phyloP scores from a whole-genome alignment of 2,329 filamentous ascomycete genomes.

The Pseudogymnoascus sp. region DNA sequence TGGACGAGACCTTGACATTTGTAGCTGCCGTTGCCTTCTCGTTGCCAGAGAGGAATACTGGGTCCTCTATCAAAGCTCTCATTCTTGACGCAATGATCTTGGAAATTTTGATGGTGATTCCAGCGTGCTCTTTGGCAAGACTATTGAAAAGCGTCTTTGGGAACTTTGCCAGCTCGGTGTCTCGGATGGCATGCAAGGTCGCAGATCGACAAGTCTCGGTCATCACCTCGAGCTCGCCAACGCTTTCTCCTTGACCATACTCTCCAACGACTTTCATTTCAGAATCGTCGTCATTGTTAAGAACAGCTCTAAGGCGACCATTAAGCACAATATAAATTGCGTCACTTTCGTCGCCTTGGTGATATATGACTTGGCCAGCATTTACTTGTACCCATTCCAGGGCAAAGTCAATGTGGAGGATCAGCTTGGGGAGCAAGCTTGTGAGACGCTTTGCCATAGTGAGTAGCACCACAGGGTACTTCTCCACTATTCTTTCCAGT shows the following conservation, averaged over 20 bases:
- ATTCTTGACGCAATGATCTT: constrained; percentile 97
- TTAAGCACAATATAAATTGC: constrained; percentile 98
- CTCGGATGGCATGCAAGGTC: constrained; percentile 89
- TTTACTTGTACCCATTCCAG: constrained; percentile 97
- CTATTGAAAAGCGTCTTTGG: constrained; percentile 96
- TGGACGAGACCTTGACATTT: constrained; percentile 69
- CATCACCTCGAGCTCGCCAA: constrained; percentile 93
- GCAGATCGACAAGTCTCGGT: constrained; percentile 89
- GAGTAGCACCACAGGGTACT: constrained; percentile 82
- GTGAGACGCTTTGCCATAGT: constrained; percentile 96
- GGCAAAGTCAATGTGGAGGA: constrained; percentile 96
- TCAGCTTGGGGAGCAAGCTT: constrained; percentile 77
- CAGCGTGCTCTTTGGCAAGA: constrained; percentile 90
- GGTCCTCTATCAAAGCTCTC: constrained; percentile 80
- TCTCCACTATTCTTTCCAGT: constrained; percentile 86
- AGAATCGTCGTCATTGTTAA: constrained; percentile 62
- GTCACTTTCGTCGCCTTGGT: constrained; percentile 91
- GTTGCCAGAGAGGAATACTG: constrained; percentile 58
- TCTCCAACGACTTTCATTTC: constrained; percentile 83
- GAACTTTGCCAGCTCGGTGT: constrained; percentile 94
- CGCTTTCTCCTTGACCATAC: constrained; percentile 94
- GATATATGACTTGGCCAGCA: constrained; percentile 89
- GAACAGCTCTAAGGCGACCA: constrained; percentile 76
- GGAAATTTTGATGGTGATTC: constrained; percentile 97
- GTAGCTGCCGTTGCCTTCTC: constrained; percentile 55